Evolutionary conservation across 495 filamentous ascomycete genomes (phyloP).

Genomic region (Penicillium lagena): DNA sequence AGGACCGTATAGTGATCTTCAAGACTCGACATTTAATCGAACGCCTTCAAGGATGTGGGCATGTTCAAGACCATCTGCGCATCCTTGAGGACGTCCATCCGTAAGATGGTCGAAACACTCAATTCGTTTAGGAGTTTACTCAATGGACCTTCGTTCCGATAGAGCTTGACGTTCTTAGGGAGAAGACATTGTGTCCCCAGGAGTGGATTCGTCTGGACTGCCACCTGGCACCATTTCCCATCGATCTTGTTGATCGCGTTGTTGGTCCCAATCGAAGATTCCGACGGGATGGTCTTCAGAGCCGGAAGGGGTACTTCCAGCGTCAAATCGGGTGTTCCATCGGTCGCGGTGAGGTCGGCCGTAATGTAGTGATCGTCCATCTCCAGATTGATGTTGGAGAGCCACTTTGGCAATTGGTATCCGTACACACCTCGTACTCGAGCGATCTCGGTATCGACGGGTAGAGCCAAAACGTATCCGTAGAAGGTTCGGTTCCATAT

Average conservation of each 20-base stretch:
- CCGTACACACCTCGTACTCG: constrained; percentile 6
- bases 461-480: constrained; percentile 6
- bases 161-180: background rate
- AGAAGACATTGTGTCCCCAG: constrained; percentile 3
- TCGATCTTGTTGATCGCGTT: constrained; percentile 10
- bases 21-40: background rate
- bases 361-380: constrained; percentile 1
- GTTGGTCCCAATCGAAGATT: constrained; percentile 5
- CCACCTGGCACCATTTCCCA: constrained; percentile 5
- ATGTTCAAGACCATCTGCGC: constrained; percentile 10
- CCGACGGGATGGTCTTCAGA: constrained; percentile 3
- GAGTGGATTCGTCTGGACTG: constrained; percentile 6
- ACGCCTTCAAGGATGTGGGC: constrained; percentile 1
- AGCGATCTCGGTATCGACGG: constrained; percentile 9
- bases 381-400: constrained; percentile 5
- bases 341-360: constrained; percentile 1
- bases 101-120: constrained; percentile 1
- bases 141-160: background rate
- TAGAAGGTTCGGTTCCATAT: constrained; percentile 9
- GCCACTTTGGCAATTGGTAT: constrained; percentile 9
- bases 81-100: constrained; percentile 8
- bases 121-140: constrained; percentile 6
- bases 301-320: constrained; percentile 1
- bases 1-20: background rate
- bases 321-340: constrained; percentile 1